Base-by-base conservation (phyloP, 2,329 filamentous ascomycete species). In the Claviceps sp. region DNA sequence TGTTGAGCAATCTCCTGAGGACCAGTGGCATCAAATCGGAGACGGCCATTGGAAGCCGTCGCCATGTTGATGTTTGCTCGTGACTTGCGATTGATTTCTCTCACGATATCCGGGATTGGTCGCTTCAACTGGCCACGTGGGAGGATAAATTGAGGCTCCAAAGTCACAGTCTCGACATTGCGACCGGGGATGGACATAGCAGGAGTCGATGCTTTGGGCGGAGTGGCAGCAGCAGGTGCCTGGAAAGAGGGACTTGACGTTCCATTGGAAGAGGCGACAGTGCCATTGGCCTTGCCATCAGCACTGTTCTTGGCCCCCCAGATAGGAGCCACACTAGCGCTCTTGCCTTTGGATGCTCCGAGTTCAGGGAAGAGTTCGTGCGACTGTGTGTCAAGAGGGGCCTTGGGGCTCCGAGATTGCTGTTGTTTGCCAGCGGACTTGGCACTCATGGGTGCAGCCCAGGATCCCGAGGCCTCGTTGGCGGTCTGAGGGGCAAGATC, bases 321-420 rank as follows among this genome's bases (percentile, higher is more conserved):
- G 59, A 86, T 82, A 46, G 84, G 81, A 47, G 84, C 76, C 54
- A 81, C 76, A 58, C 80, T 78, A 53, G 81, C 75, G 56, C 81
- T 73, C 69, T 89, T 90, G 50, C 81, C 73, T 67, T 81, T 82
- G 53, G 75, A 68, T 22, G 72, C 78, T 56, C 90, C 91, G 47
- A 98, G 79, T 60, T 90, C 84, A n/a, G 93, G 93, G 76, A 98
- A 98, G 54, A 87, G 74, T 69, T 97, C 90, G 64, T 94, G 86
- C 18, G 88, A 95, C 62, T 87, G 79, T 20, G 88, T 90, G 67
- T 97, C 88, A 55, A 96, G 72, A 50, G 61, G 52, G 41, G 75
- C 61, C 44, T 70, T 68, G 37, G 68, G 56, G 45, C 63, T 65
- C 2, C 71, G 65, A 37, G 74, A 67, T 52, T 78, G 74, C 65